Evolutionary conservation across 129 eudicot genomes (phyloP).

Genomic region (Flaveria ramosissima): DNA sequence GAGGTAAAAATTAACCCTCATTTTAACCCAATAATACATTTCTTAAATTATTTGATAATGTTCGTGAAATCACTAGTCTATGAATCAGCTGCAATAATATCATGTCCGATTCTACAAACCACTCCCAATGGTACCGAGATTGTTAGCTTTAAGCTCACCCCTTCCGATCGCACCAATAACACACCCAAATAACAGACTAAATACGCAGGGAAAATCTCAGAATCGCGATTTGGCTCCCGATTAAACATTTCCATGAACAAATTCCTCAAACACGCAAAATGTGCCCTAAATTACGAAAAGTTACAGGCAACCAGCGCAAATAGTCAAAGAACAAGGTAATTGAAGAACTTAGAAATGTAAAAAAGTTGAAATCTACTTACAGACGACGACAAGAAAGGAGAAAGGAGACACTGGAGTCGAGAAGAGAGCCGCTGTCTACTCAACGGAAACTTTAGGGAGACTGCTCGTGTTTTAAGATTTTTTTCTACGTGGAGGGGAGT

Average conservation of each 20-base stretch:
- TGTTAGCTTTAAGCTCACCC: constrained; percentile 11
- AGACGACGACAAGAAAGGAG: constrained; percentile 9
- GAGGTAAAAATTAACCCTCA: neutral
- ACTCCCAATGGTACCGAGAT: constrained; percentile 8
- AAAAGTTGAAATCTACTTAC: constrained; percentile 24
- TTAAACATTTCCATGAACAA: constrained; percentile 11
- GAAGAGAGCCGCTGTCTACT: neutral
- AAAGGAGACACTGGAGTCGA: neutral
- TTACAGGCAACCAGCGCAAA: neutral
- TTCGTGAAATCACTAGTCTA: neutral
- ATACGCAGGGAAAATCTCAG: neutral
- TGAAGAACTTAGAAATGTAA: neutral
- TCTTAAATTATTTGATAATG: neutral
- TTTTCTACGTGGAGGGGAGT: too few relatives aligned
- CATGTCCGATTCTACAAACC: neutral
- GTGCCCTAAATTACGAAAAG: constrained; percentile 29
- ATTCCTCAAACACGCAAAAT: constrained; percentile 14
- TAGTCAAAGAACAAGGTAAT: neutral
- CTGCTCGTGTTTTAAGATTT: too few relatives aligned
- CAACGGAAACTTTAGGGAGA: constrained; percentile 5
- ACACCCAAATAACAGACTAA: neutral
- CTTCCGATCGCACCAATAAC: neutral
- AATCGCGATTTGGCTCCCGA: constrained; percentile 5
- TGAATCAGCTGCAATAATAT: too few relatives aligned
- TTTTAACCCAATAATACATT: neutral